phyloP scores from a whole-genome alignment of 2,329 filamentous ascomycete genomes.

The Neofusicoccum cordaticola region DNA sequence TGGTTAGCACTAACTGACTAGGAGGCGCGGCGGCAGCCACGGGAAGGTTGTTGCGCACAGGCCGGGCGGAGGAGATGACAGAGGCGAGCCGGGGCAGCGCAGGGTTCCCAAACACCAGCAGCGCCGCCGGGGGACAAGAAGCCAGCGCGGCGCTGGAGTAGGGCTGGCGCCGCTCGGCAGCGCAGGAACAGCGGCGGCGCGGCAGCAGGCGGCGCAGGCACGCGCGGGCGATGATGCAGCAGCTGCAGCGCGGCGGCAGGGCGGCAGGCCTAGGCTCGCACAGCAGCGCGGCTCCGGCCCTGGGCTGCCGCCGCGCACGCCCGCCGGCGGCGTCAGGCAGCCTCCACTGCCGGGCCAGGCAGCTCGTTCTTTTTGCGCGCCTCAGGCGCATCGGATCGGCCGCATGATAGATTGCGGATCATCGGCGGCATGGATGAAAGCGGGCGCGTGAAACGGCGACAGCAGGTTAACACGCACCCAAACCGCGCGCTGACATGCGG shows the following conservation, averaged over 20 bases:
- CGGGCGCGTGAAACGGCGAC: conserved; percentile 15
- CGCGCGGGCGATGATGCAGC: no score
- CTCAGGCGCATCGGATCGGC: conserved; percentile 4
- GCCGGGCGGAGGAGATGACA: neutral
- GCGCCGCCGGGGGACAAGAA: neutral
- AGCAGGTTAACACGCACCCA: conserved; percentile 1
- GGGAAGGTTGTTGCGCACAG: conserved; percentile 8
- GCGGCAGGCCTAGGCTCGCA: no score
- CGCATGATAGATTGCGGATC: conserved; percentile 2
- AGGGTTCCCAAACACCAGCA: neutral
- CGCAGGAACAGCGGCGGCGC: neutral
- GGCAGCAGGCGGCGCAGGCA: no score
- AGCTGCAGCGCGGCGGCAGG: no score
- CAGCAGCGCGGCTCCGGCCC: no score
- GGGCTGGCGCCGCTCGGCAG: neutral
- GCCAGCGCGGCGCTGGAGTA: neutral
- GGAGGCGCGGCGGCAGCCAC: conserved; percentile 5
- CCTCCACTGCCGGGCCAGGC: neutral
- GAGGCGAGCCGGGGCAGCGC: neutral
- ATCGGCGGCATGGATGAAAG: conserved; percentile 12
- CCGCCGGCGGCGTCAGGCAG: neutral
- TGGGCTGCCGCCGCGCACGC: no score
- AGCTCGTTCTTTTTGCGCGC: neutral
- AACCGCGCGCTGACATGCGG: neutral
- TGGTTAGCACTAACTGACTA: neutral